Evolutionary conservation across 257 asterid genomes (phyloP), one percentile per base, ranked within the genome.

Genomic region (Solanum ahanhuiri): DNA sequence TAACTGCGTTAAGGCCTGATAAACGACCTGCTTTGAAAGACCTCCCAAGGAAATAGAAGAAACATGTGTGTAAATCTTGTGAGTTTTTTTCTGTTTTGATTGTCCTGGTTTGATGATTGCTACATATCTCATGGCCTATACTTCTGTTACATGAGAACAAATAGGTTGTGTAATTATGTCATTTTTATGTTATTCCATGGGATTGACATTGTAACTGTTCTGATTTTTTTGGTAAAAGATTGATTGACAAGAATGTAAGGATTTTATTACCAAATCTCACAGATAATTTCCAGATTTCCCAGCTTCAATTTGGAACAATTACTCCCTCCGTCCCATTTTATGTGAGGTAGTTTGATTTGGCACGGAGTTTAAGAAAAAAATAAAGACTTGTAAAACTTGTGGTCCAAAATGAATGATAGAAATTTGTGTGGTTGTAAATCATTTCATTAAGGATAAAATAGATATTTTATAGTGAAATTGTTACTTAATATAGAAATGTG

Each of bases 21-120:
- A 94, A 90, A 67, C 90, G 97, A 35, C 85, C 83, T 82, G 93
- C 98, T 43, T 85, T 94, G 89, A 91, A 90, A 87, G 91, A 91
- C 83, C 88, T 92, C 57, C 83, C 41, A 12, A 39, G 89, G 90
- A 87, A 88, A 79, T 93, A 91, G 90, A 51, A 41, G 82, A 14
- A n/a, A 17, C 22, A 30, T 9, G 14, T 58, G 20, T 23, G 72
- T 45, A 67, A 7, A 6, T 9, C 41, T 10, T 73, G 34, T 22
- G 25, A 12, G 1, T 18, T 51, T 81, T 81, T 37, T 9, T 79
- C 18, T 43, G 23, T 9, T 79, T 25, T 8, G 23, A 3, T 43
- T 77, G 39, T 28, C 33, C 60, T 33, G 30, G 30, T 67, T 20
- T 83, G 63, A 72, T 15, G 63, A 23, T 23, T 6, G 20, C 83